A percentile compares a stretch with the other conserved stretches of the same genome.
phyloP scores from a whole-genome alignment of 805 yeast genomes.

The Saccharomycopsis fermentans region DNA sequence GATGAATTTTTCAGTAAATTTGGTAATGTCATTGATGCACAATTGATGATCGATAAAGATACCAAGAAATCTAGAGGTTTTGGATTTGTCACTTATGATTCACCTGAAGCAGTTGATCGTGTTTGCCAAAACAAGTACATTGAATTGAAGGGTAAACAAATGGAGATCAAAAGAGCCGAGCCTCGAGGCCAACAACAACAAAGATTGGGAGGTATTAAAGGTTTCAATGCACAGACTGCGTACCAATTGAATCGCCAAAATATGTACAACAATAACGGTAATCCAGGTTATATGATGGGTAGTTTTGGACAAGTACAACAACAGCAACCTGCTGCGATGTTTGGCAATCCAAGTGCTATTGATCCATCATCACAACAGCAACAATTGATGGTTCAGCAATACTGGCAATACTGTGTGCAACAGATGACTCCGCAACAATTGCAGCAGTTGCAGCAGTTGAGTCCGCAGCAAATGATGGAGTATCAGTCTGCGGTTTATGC shows the following conservation, averaged over 20 bases:
- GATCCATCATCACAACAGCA: constrained; percentile 15
- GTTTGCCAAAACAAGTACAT: constrained; percentile 76
- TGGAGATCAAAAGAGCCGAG: constrained; percentile 79
- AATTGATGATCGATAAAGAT: constrained; percentile 93
- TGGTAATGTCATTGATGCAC: constrained; percentile 91
- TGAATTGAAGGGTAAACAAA: constrained; percentile 73
- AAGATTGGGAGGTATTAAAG: constrained; percentile 23
- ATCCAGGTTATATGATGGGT: constrained; percentile 19
- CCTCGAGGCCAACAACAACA: constrained; percentile 61
- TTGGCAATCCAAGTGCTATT: constrained; percentile 15
- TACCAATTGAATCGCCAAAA: constrained; percentile 10
- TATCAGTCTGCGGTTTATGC: constrained; percentile 1
- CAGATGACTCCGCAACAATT: constrained; percentile 30
- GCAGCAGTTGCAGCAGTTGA: constrained; percentile 25
- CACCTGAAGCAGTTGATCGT: constrained; percentile 87
- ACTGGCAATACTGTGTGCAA: constrained; percentile 58
- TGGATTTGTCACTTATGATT: constrained; percentile 92
- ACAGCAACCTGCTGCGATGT: constrained; percentile 1
- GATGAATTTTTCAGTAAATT: constrained; percentile 76
- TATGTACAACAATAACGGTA: constrained; percentile 5
- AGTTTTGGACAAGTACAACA: constrained; percentile 19
- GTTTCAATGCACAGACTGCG: constrained; percentile 14
- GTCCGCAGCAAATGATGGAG: constrained; percentile 1
- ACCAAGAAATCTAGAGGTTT: constrained; percentile 96
- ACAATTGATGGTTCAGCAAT: constrained; percentile 36